phyloP scores from a whole-genome alignment of 108 stramenopile genomes.

The Fistulifera pelliculosa region DNA sequence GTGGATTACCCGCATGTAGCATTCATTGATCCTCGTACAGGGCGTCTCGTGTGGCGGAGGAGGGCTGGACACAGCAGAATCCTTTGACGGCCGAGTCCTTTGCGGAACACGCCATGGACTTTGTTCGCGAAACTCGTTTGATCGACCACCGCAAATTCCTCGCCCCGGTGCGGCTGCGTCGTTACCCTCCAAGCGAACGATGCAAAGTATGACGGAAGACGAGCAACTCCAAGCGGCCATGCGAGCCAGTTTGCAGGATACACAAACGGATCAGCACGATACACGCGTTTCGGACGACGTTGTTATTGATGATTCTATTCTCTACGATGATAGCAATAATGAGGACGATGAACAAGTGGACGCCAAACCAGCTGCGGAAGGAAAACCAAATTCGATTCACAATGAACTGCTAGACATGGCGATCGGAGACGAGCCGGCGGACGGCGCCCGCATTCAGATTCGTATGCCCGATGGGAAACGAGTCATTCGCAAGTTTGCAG shows the following conservation, averaged over 20 bases:
- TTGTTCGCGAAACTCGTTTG: conserved; percentile 82
- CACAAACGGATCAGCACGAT: conserved; percentile 4
- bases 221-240: conserved; percentile 85
- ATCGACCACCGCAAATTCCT: conserved; percentile 47
- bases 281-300: no score
- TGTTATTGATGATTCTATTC: conserved; percentile 20
- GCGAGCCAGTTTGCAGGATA: conserved; percentile 61
- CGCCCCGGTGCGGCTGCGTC: conserved; percentile 10
- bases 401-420: conserved; percentile 39
- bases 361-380: conserved; percentile 2
- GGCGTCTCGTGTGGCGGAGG: conserved; percentile 76
- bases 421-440: conserved; percentile 48
- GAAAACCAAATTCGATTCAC: conserved; percentile 15
- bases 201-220: conserved; percentile 56
- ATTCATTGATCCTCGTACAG: conserved; percentile 90
- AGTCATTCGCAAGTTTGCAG: conserved; percentile 56
- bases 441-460: conserved; percentile 62
- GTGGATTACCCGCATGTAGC: conserved; percentile 78
- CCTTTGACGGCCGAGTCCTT: conserved; percentile 69
- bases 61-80: conserved; percentile 84
- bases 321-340: conserved; percentile 22
- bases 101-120: conserved; percentile 80
- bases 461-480: conserved; percentile 82
- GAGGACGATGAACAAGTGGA: conserved; percentile 8
- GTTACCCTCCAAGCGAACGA: conserved; percentile 26